Base-by-base conservation (phyloP, 441 rosid genomes). In the Corymbia citriodora region DNA sequence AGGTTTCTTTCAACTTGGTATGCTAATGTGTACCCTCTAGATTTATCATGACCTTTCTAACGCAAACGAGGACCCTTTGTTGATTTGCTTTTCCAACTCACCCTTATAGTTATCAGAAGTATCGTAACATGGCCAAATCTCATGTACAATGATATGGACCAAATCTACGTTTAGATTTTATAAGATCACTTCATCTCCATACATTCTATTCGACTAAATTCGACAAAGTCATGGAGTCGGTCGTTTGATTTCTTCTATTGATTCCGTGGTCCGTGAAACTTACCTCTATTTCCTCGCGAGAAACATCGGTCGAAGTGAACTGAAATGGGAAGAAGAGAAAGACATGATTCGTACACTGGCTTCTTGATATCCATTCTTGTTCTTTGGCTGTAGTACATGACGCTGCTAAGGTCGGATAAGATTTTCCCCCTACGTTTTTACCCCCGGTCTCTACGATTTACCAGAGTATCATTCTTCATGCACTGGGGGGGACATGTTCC, bases 261-360 rank as follows among this genome's bases (percentile, higher is more conserved):
- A 15, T 14, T 19, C 3, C 7, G 19, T 16, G 8, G 19, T 7
- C 55, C 8, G 19, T 16, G 55, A 54, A 54, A 15, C 19, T 54
- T 2, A 7, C 55, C 55, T 54, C 55, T 18, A 16, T 54, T 54
- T 54, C 19, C 55, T 16, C 55, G 16, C 19, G 16, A 54, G 55
- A 54, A 54, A 54, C 55, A 16, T 54, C 7, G 8, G 55, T 54
- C 8, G 16, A 54, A 54, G 55, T 16, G 55, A 54, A 54, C 55
- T 0, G 19, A 54, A 54, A 14, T 40, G 45, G 98, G 95, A 97
- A 97, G 94, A 96, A 95, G 95, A 94, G 92, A 92, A 95, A 95
- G 93, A 92, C 97, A 48, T 97, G 95, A 96, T 88, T 14, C 57
- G 52, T 74, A 74, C 23, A 74, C 52, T 1, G n/a, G 85, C 52